Evolutionary conservation across 2,329 filamentous ascomycete species (phyloP), one percentile per base, ranked within the genome.

Genomic region (Alternaria longipes): DNA sequence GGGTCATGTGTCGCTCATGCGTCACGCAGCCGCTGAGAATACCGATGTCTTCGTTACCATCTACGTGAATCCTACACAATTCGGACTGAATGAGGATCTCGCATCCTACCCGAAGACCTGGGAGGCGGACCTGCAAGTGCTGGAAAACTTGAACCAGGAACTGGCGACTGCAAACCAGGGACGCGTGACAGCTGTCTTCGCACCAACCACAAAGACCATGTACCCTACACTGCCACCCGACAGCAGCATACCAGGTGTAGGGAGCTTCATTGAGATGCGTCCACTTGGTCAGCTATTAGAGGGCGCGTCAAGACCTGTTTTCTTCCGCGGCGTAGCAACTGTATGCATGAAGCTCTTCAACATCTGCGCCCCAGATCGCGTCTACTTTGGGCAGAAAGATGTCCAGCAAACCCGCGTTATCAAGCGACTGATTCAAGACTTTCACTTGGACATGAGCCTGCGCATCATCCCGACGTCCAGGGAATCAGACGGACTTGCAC

Each of bases 331-430:
- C 40, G 95, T 99, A 34, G 94, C 95, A 20, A 99, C 95, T 1
- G 91, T 99, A 2, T 97, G 94, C 82, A 95, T 94, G 87, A 99
- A 96, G 81, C 81, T 96, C 14, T 94, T 96, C 81, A 94, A 94
- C 73, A 91, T 93, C 56, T 89, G 92, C 46, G 85, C 88, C 66
- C 90, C 92, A 4, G 90, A 94, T 58, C 86, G 86, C 45, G 92
- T 93, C 5, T 95, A 97, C 81, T 97, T 99, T 82, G 95, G 95
- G 4, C 95, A 98, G 79, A 99, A 99, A 81, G 95, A 99, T 78
- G 89, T 97, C 20, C 95, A 99, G 83, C 95, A 99, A 81, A 97
- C 93, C 0, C 91, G 97, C 18, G 87, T 99, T 11, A 91, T 99
- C 72, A 89, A 88, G 72, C 88, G 91, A 45, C 89, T 99, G 87